Conservation (phyloP, 495 filamentous ascomycete species). For the Podospora pseudopauciseta region DNA sequence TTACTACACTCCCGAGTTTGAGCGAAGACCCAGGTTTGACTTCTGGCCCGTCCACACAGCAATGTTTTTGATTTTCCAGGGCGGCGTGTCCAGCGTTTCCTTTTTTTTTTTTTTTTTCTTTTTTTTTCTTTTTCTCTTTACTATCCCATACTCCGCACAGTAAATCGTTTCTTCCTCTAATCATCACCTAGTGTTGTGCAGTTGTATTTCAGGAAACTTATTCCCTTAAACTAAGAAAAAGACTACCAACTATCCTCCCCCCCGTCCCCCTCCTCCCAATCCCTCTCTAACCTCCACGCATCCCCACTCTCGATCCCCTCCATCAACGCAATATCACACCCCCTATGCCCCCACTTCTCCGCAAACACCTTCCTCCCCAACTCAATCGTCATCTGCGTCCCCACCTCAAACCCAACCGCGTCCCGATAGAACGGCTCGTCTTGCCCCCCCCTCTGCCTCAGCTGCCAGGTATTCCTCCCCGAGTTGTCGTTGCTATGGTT, state of each 20-base stretch:
- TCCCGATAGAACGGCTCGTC: conserved; percentile 6
- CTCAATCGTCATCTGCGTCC: conserved; percentile 14
- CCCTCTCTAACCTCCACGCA: conserved; percentile 28
- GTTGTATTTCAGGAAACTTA: too few relatives aligned
- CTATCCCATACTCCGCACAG: too few relatives aligned
- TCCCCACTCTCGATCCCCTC: neutral
- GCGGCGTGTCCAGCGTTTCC: too few relatives aligned
- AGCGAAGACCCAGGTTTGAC: too few relatives aligned
- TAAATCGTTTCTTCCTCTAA: too few relatives aligned
- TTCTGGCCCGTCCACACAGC: too few relatives aligned
- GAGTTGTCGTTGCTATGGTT: conserved; percentile 19
- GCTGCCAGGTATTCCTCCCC: conserved; percentile 52
- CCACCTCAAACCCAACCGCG: conserved; percentile 16
- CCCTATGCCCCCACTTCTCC: conserved; percentile 19
- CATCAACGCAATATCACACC: conserved; percentile 11
- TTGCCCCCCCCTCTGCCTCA: conserved; percentile 30
- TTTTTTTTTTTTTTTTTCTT: too few relatives aligned
- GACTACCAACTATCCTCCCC: conserved; percentile 17
- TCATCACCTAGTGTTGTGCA: too few relatives aligned
- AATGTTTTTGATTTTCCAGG: too few relatives aligned
- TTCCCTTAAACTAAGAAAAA: neutral
- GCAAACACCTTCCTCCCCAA: conserved; percentile 15
- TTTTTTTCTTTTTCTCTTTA: too few relatives aligned
- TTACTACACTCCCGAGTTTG: too few relatives aligned
- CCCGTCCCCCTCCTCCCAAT: conserved; percentile 32